Evolutionary conservation across 768 basidiomycete species (phyloP).

Genomic region (Hypholoma sublateritium): DNA sequence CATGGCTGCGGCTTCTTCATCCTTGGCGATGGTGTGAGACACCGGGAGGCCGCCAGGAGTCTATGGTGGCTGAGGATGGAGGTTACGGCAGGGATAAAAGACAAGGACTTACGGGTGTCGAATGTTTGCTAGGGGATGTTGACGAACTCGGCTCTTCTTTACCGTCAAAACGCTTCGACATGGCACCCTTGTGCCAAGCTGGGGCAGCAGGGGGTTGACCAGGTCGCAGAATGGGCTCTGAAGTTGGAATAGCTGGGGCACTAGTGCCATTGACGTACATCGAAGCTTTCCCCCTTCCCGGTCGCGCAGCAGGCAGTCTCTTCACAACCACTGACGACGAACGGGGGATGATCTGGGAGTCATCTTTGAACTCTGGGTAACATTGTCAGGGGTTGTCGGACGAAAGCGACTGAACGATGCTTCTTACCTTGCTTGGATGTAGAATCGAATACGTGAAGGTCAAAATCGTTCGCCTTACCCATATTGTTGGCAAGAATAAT

Average conservation of each 20-base stretch:
- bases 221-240: constrained; percentile 43
- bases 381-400: neutral
- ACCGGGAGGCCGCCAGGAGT: constrained; percentile 28
- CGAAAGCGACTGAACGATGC: neutral
- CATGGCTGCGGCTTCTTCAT: constrained; percentile 93
- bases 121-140: constrained; percentile 31
- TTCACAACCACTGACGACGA: constrained; percentile 94
- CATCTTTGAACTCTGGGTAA: constrained; percentile 76
- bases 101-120: constrained; percentile 24
- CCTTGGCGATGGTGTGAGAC: constrained; percentile 44
- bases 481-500: constrained; percentile 96
- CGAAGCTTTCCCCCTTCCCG: constrained; percentile 80
- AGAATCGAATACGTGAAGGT: constrained; percentile 83
- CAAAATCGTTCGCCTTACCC: constrained; percentile 96
- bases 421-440: constrained; percentile 85
- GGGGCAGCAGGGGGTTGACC: constrained; percentile 32
- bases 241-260: constrained; percentile 39
- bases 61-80: constrained; percentile 15
- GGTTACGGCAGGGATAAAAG: constrained; percentile 1
- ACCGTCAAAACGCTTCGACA: constrained; percentile 89
- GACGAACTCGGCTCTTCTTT: constrained; percentile 58
- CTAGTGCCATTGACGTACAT: constrained; percentile 64
- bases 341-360: constrained; percentile 87
- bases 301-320: constrained; percentile 78
- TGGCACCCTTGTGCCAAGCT: constrained; percentile 69